A percentile compares a stretch with the other conserved stretches of the same genome.
Evolutionary conservation across 202 grass and related monocot genomes (phyloP).

Genomic region (Alloteropsis angusta): DNA sequence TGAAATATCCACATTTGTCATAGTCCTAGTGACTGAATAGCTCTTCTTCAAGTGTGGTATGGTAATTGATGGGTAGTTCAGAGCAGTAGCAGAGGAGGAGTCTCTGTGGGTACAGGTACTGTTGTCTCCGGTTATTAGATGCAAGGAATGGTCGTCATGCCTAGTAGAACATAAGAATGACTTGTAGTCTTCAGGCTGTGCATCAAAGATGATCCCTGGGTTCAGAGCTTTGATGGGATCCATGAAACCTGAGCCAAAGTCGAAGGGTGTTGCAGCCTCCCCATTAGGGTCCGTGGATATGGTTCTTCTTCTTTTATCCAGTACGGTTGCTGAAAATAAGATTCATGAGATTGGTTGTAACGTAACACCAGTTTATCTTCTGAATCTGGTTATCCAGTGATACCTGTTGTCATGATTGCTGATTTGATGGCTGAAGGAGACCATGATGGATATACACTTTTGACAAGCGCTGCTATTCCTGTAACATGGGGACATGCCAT

Average conservation of each 20-base stretch:
- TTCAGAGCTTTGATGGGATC: slow-evolving; percentile 43
- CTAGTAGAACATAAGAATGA: slow-evolving; percentile 53
- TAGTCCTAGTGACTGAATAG: slow-evolving; percentile 38
- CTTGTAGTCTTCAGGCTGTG: slow-evolving; percentile 52
- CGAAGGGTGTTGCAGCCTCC: slow-evolving; percentile 49
- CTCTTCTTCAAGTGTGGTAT: slow-evolving; percentile 49
- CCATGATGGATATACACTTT: slow-evolving; percentile 64
- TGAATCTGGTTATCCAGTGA: background rate
- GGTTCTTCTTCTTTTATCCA: slow-evolving; percentile 37
- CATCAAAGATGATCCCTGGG: slow-evolving; percentile 61
- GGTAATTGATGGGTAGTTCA: slow-evolving; percentile 71
- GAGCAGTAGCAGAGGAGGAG: slow-evolving; percentile 20
- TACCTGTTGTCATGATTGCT: slow-evolving; percentile 82
- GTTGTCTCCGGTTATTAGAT: slow-evolving; percentile 55
- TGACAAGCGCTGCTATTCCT: slow-evolving; percentile 61
- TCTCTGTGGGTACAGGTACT: slow-evolving; percentile 30
- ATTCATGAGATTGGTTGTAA: background rate
- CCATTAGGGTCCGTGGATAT: slow-evolving; percentile 45
- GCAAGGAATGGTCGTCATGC: slow-evolving; percentile 37
- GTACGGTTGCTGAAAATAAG: slow-evolving; percentile 51
- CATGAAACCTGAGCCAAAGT: slow-evolving; percentile 56
- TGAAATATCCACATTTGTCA: slow-evolving; percentile 46
- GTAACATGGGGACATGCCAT: slow-evolving; percentile 82
- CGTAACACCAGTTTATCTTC: background rate
- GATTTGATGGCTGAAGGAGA: slow-evolving; percentile 83